A percentile compares a stretch with the other conserved stretches of the same genome.
Evolutionary conservation across 2,329 filamentous ascomycete species (phyloP).

Genomic region (Alternaria longipes): DNA sequence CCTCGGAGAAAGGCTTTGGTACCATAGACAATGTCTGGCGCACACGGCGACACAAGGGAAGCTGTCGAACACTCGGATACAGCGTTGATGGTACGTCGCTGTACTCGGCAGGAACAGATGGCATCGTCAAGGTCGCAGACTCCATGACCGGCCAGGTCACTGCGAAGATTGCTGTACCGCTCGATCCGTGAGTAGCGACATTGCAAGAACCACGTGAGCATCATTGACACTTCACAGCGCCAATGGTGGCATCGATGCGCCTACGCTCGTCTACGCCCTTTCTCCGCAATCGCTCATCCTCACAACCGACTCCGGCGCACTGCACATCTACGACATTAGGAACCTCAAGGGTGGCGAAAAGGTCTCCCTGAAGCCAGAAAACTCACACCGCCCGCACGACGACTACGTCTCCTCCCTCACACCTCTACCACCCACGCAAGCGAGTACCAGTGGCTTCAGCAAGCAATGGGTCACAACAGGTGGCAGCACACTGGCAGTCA

Average conservation of each 20-base stretch:
- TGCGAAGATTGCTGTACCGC: conserved; percentile 82
- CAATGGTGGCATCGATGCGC: conserved; percentile 69
- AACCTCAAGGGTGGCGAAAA: conserved; percentile 52
- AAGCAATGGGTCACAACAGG: conserved; percentile 97
- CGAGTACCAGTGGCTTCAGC: conserved; percentile 85
- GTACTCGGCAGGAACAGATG: conserved; percentile 69
- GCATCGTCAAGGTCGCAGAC: conserved; percentile 69
- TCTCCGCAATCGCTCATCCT: conserved; percentile 89
- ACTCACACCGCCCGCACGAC: conserved; percentile 86
- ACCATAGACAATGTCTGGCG: conserved; percentile 86
- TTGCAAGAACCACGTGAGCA: not conserved
- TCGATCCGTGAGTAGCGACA: conserved; percentile 44
- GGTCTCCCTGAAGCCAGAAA: conserved; percentile 67
- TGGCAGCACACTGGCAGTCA: conserved; percentile 88
- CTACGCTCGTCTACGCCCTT: conserved; percentile 81
- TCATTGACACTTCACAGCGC: conserved; percentile 45
- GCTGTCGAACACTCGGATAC: conserved; percentile 84
- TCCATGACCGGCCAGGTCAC: conserved; percentile 71
- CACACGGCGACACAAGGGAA: conserved; percentile 91
- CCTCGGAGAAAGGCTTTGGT: conserved; percentile 70
- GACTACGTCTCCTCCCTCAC: conserved; percentile 93
- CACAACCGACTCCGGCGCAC: conserved; percentile 85
- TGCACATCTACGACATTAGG: conserved; percentile 90
- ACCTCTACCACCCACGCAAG: conserved; percentile 78
- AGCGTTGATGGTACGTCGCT: conserved; percentile 77